Evolutionary conservation across 768 basidiomycete genomes (phyloP), one percentile per base, ranked within the genome.

Genomic region (Pleurotus pulmonarius): DNA sequence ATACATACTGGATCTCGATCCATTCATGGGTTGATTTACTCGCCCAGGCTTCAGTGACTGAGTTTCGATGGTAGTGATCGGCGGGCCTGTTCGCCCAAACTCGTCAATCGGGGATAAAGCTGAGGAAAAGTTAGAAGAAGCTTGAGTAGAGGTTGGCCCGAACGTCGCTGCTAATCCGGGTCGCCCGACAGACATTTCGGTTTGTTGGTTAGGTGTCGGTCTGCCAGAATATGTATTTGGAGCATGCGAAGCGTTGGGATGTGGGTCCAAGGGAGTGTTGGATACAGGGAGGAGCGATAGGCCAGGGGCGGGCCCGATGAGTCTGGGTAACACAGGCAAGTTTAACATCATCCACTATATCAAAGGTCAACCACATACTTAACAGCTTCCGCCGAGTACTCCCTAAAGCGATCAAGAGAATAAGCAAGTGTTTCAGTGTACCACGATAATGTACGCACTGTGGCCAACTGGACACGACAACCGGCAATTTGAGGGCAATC

Each of bases 401-500:
- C 74, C 64, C 91, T 91, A 58, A 25, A 55, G 40, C 41, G 46
- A 52, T 8, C 9, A 52, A 9, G 56, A 34, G 45, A 37, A 54
- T 13, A 57, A 18, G 20, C 54, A 59, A 16, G 55, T 56, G 34
- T 55, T 44, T 13, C 38, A 34, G 9, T 20, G 26, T 16, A 25
- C n/a, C 13, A 11, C 37, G 55, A 46, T 5, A 7, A 11, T 5
- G 43, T 34, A 72, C 85, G 45, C 59, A 88, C 90, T 87, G 82
- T 62, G 88, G 88, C 91, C 91, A 93, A 62, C 92, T 92, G 4
- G 91, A 91, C 37, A 94, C 76, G 45, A 90, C 85, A 15, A 93
- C 79, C 15, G 91, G 91, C 24, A 94, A 71, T 25, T 91, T 88
- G 76, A 92, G 81, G 16, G 79, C 73, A 12, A 92, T 64, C 34